phyloP scores from a whole-genome alignment of 148 eudicot species.

The Rhododendron griersonianum region DNA sequence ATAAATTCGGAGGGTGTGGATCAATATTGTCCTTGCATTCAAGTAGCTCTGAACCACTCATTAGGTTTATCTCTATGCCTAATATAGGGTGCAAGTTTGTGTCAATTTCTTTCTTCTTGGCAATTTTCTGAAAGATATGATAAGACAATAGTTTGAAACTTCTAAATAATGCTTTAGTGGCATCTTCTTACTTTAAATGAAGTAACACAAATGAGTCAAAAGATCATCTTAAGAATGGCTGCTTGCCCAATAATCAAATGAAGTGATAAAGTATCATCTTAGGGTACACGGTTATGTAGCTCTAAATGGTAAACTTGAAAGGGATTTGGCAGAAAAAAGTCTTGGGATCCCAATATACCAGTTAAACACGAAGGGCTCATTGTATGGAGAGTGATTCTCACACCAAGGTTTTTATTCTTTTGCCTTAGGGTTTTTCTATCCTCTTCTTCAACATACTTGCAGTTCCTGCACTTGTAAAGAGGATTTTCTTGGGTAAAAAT shows the following conservation, averaged over 20 bases:
- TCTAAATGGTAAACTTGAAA: background rate
- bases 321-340: background rate
- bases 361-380: background rate
- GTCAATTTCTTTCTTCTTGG: background rate
- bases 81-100: background rate
- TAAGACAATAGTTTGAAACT: background rate
- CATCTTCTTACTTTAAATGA: background rate
- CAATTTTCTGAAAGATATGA: background rate
- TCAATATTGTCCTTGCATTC: slow-evolving; percentile 74
- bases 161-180: background rate
- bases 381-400: background rate
- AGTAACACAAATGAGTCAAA: background rate
- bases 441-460: background rate
- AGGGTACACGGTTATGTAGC: background rate
- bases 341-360: background rate
- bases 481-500: background rate
- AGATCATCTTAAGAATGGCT: background rate
- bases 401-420: background rate
- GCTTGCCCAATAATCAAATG: background rate
- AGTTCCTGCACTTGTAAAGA: background rate
- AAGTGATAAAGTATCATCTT: background rate
- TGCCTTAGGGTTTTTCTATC: background rate
- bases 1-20: slow-evolving; percentile 95
- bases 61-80: slow-evolving; percentile 24
- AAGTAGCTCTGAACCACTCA: slow-evolving; percentile 20